phyloP scores from a whole-genome alignment of 2,329 filamentous ascomycete genomes.

The Dothiorella sarmentorum region DNA sequence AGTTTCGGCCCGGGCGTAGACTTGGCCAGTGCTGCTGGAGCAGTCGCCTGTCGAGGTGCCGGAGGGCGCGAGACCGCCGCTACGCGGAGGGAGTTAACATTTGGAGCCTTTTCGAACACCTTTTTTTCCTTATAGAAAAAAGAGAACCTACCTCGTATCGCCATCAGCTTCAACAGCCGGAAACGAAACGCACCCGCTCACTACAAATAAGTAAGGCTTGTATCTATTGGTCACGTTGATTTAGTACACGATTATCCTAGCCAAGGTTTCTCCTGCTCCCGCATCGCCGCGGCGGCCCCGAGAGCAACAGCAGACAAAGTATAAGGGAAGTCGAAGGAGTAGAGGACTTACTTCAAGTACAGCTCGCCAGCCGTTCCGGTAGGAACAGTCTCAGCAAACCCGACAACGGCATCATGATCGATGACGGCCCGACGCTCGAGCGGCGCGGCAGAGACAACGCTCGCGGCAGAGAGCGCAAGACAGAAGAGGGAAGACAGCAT shows the following conservation, averaged over 20 bases:
- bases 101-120: neutral
- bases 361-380: constrained; percentile 43
- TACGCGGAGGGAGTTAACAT: constrained; percentile 23
- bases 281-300: too few species aligned
- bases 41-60: constrained; percentile 43
- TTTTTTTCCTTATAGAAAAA: too few species aligned
- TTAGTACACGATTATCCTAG: too few species aligned
- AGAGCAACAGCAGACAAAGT: too few species aligned
- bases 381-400: constrained; percentile 54
- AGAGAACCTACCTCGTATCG: constrained; percentile 50
- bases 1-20: constrained; percentile 46
- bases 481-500: neutral
- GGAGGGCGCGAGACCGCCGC: constrained; percentile 43
- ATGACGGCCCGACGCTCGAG: constrained; percentile 43
- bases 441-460: neutral
- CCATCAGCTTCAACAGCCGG: constrained; percentile 58
- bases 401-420: constrained; percentile 48
- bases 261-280: too few species aligned
- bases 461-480: neutral
- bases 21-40: constrained; percentile 46
- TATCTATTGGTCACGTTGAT: too few species aligned
- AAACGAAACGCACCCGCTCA: constrained; percentile 61
- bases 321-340: too few species aligned
- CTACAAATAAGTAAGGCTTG: constrained; percentile 54
- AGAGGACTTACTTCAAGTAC: constrained; percentile 54